These are phyloP conservation scores for Debaryomyces sp. DNA, from an alignment of 1,139 yeast genomes.

Conservation along the genomic window DNA sequence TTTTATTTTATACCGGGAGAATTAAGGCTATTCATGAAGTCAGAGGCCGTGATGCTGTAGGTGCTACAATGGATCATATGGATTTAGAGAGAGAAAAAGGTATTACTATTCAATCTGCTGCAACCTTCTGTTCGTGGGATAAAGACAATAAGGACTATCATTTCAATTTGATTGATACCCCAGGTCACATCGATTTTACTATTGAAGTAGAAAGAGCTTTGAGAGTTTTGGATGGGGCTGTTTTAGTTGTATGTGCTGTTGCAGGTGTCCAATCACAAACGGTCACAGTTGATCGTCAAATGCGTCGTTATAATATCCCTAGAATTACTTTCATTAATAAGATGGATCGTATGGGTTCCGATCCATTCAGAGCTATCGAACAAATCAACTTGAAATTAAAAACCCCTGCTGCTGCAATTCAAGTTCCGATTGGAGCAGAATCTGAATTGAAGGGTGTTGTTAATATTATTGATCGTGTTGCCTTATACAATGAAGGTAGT, in stretches of 20 bases:
- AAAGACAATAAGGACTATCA: constrained; percentile 71
- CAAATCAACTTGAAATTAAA: constrained; percentile 85
- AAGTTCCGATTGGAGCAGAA: constrained; percentile 96
- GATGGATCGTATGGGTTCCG: constrained; percentile 99
- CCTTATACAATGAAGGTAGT: constrained; percentile 86
- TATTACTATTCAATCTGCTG: constrained; percentile 97
- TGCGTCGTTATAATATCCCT: constrained; percentile 98
- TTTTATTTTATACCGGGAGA: constrained; percentile 92
- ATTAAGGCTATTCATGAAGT: constrained; percentile 98
- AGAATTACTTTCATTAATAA: constrained; percentile 94
- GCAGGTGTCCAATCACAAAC: constrained; percentile 98
- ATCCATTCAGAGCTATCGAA: constrained; percentile 93
- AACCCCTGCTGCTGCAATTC: constrained; percentile 96
- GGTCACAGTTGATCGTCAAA: constrained; percentile 97
- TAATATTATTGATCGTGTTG: constrained; percentile 84
- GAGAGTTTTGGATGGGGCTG: constrained; percentile 97
- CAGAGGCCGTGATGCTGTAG: constrained; percentile 95
- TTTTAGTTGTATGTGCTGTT: constrained; percentile 96
- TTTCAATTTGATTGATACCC: constrained; percentile 94
- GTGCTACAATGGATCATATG: constrained; percentile 94
- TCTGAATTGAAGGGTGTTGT: constrained; percentile 84
- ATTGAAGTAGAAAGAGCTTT: constrained; percentile 98
- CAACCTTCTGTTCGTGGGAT: constrained; percentile 97
- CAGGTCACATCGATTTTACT: constrained; percentile 98
- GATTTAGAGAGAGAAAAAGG: constrained; percentile 97